Base-by-base conservation (phyloP, 208 protist genomes). In the Leishmania turanica region DNA sequence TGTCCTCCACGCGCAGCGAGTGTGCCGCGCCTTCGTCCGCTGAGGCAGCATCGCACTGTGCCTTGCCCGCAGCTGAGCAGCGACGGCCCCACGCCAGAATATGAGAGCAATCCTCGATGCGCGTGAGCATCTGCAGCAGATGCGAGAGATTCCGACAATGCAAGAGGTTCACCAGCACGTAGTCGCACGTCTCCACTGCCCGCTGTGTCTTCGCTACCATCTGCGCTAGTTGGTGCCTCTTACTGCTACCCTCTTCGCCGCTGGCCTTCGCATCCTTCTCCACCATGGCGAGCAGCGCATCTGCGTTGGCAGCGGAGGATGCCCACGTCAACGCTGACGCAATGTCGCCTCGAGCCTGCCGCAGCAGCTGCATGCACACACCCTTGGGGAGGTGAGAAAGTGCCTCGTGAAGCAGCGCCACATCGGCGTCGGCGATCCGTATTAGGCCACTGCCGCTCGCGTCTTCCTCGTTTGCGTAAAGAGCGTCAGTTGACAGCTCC, bases 71-170 rank as follows among this genome's bases (percentile, higher is more conserved):
- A 68, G 79, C 37, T 37, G 45, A 56, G 73, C 81, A 72, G 56
- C 45, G 62, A 51, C 83, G 78, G 40, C 77, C 93, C 97, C 97
- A 98, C 0, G 93, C 90, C 21, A 98, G 78, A 56, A 98, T 92
- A 84, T 98, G 94, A 21, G 94, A 96, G 54, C 91, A 89, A 78
- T 98, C 92, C 71, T 98, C 97, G 53, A 98, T 34, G 2, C 87
- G 47, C 21, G 81, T 90, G 66, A 92, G 76, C 73, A 95, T 79
- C 71, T 89, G 77, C 74, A 98, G 83, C 72, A 96, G 72, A 3
- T 85, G 75, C 31, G 79, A 71, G 13, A 95, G 81, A 37, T 54
- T 47, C n/a, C n/a, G 75, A 69, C 82, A 91, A 19, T 81, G 83
- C 42, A 87, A 73, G 13, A 91, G 68, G 72, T 91, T 92, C 56